Conservation (phyloP, 805 yeast species). For the Candida ovalis region DNA sequence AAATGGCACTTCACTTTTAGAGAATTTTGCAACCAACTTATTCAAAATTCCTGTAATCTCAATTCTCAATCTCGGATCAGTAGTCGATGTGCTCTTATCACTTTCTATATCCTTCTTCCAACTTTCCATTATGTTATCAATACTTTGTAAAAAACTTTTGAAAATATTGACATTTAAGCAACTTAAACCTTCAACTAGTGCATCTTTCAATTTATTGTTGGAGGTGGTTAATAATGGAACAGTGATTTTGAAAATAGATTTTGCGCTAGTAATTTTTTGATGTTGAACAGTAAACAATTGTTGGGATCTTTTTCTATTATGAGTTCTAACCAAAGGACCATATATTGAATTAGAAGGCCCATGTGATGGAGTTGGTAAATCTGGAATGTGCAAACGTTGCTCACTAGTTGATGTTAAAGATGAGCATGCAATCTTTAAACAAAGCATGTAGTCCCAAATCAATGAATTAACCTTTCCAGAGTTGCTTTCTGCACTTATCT, state of each 20-base stretch:
- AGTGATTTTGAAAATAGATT: conserved; percentile 82
- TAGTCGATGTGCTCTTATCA: conserved; percentile 22
- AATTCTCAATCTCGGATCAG: conserved; percentile 44
- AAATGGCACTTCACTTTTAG: conserved; percentile 46
- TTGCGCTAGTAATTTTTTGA: conserved; percentile 89
- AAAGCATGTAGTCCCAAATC: conserved; percentile 51
- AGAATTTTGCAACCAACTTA: conserved; percentile 62
- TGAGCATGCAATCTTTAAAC: conserved; percentile 85
- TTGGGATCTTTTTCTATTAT: conserved; percentile 71
- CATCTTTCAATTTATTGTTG: conserved; percentile 70
- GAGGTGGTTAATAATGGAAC: conserved; percentile 73
- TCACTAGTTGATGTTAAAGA: conserved; percentile 87
- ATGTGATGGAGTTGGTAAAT: conserved; percentile 14
- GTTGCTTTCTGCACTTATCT: conserved; percentile 43
- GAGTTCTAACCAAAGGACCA: conserved; percentile 49
- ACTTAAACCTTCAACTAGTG: conserved; percentile 84
- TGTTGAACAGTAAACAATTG: conserved; percentile 81
- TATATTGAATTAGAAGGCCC: conserved; percentile 22
- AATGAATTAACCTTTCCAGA: conserved; percentile 24
- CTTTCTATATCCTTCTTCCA: conserved; percentile 48
- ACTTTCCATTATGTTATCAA: conserved; percentile 55
- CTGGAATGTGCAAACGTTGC: conserved; percentile 69
- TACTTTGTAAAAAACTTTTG: conserved; percentile 71
- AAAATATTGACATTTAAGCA: conserved; percentile 89
- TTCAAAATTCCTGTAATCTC: conserved; percentile 76